These are phyloP conservation scores for Dothidotthia symphoricarpi DNA, from an alignment of 2,329 filamentous ascomycete genomes.

Conservation along the genomic window DNA sequence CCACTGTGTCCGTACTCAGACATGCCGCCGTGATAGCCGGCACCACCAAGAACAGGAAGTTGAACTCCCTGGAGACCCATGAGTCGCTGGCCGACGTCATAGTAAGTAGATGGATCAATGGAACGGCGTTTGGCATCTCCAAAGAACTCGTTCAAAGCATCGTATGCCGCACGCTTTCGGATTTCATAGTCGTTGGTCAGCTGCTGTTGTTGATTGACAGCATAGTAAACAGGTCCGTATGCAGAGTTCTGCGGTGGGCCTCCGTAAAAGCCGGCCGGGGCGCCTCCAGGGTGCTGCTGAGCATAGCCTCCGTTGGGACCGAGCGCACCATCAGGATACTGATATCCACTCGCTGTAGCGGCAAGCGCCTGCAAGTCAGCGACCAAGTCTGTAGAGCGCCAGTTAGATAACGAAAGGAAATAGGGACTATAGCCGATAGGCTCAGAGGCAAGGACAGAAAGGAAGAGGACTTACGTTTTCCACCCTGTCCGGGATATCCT, in stretches of 20 bases:
- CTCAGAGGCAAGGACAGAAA: slow-evolving; percentile 5
- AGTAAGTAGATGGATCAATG: slow-evolving; percentile 85
- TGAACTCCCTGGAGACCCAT: slow-evolving; percentile 73
- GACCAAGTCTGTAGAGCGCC: slow-evolving; percentile 36
- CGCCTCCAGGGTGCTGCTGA: slow-evolving; percentile 54
- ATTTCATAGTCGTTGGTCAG: slow-evolving; percentile 68
- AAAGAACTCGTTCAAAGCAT: slow-evolving; percentile 91
- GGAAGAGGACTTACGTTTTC: slow-evolving; percentile 41
- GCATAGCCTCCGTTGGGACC: slow-evolving; percentile 39
- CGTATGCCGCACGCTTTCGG: slow-evolving; percentile 75
- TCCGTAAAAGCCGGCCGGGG: slow-evolving; percentile 52
- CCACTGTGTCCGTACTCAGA: slow-evolving; percentile 56
- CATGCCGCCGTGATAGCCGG: slow-evolving; percentile 41
- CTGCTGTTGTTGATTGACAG: slow-evolving; percentile 65
- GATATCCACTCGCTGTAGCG: slow-evolving; percentile 50
- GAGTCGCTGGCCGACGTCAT: slow-evolving; percentile 85
- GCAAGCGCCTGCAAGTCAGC: slow-evolving; percentile 51
- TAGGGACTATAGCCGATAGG: slow-evolving; percentile 4
- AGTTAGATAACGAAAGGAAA: slow-evolving; percentile 37
- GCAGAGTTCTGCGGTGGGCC: slow-evolving; percentile 54
- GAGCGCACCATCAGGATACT: slow-evolving; percentile 46
- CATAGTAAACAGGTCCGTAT: slow-evolving; percentile 76
- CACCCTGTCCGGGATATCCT: slow-evolving; percentile 37
- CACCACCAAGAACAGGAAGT: slow-evolving; percentile 44
- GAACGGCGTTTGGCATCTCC: slow-evolving; percentile 87